These are phyloP conservation scores for Akanthomyces dipterigenus DNA, from an alignment of 2,329 filamentous ascomycete species.

Conservation along the genomic window DNA sequence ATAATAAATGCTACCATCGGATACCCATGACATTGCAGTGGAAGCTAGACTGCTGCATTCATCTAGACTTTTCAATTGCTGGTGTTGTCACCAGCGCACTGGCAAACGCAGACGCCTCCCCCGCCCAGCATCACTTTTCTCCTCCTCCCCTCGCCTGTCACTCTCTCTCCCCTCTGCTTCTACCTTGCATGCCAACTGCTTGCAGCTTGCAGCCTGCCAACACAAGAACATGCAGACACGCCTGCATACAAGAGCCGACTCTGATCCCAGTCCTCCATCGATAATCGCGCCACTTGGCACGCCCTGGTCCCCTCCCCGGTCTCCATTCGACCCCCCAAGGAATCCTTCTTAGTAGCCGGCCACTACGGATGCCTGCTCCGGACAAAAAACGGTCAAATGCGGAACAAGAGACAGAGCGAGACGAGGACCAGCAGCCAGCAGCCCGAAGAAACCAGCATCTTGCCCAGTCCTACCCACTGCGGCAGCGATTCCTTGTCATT, in stretches of 20 bases:
- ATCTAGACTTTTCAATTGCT: neutral
- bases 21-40: no score
- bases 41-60: neutral
- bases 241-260: neutral
- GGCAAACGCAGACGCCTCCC: neutral
- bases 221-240: neutral
- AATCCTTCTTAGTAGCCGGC: neutral
- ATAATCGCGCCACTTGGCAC: slow-evolving; percentile 2
- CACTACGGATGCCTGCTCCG: neutral
- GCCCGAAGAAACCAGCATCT: neutral
- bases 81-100: neutral
- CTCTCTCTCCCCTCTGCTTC: neutral
- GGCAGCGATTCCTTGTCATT: neutral
- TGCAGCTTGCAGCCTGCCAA: neutral
- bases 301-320: neutral
- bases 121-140: no score
- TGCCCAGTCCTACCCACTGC: neutral
- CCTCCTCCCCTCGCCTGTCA: neutral
- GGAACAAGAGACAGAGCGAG: neutral
- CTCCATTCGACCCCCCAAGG: neutral
- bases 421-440: slow-evolving; percentile 4
- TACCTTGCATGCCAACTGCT: neutral
- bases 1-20: no score
- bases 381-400: neutral
- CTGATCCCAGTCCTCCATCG: neutral